A percentile compares a stretch with the other conserved stretches of the same genome.
These are phyloP conservation scores for Erigeron philadelphicus DNA, from an alignment of 140 eudicot species.

Conservation along the genomic window DNA sequence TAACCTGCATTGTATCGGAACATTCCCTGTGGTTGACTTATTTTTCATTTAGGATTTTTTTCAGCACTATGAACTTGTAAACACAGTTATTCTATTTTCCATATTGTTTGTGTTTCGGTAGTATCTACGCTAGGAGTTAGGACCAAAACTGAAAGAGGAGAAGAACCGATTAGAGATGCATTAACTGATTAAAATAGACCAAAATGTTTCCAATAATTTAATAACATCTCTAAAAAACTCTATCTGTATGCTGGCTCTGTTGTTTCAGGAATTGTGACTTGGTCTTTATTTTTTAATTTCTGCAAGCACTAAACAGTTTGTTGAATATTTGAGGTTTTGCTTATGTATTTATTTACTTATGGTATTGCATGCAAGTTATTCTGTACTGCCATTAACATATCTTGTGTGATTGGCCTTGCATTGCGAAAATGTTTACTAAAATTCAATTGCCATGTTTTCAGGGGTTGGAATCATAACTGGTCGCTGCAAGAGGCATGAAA, in stretches of 20 bases:
- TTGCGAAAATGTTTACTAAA: background rate
- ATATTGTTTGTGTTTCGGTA: background rate
- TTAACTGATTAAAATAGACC: background rate
- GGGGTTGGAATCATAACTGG: conserved; percentile 18
- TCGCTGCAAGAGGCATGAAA: conserved; percentile 3
- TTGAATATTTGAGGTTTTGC: background rate
- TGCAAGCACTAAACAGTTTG: background rate
- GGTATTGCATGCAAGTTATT: background rate
- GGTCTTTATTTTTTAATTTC: background rate
- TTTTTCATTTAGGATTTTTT: background rate
- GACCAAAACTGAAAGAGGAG: background rate
- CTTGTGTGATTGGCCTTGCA: background rate
- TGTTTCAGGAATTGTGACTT: background rate
- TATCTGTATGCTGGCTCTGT: background rate
- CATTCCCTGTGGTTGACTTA: background rate
- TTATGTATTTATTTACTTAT: background rate
- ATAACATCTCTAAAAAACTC: background rate
- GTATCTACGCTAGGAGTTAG: background rate
- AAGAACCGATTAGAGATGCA: background rate
- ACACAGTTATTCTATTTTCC: background rate
- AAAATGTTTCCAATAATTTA: background rate
- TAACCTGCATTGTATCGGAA: background rate
- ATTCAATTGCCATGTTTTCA: conserved; percentile 16
- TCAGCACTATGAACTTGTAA: background rate
- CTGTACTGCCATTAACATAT: background rate